Evolutionary conservation across 805 yeast species (phyloP), one percentile per base, ranked within the genome.

Genomic region (Saccharomycopsis selenospora): DNA sequence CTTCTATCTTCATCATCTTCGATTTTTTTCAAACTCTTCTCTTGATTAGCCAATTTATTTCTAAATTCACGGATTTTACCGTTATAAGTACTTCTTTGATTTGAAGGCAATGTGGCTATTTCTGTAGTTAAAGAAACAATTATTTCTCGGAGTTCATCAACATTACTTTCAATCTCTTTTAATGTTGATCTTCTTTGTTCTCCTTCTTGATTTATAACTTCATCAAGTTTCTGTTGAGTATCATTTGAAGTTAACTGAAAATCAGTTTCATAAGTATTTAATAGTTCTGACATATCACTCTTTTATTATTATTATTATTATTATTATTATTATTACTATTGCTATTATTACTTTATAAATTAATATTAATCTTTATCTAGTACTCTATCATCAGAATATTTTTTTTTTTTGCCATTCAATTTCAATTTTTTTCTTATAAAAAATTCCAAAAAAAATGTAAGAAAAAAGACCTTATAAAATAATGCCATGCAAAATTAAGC

Each of bases 111-210:
- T 58, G 82, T 82, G 61, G 83, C 89, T 2, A 90, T 83, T 62
- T 91, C 98, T 38, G 91, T 72, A 24, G 80, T 80, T 82, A 93
- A 82, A 56, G 91, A 95, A 56, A 90, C 96, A 40, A 88, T 65
- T 70, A 86, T 72, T 60, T 86, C 95, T 48, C 79, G 74, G 30
- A 84, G 82, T 59, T 87, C 95, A 57, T 87, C 95, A n/a, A 84
- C 70, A 17, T 82, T 75, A 41, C 72, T 69, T 59, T 85, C 89
- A 2, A 79, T 73, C 13, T 81, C 77, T 56, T 74, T 74, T 65
- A 82, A 68, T 14, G 80, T 70, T 8, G 66, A 70, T 36, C 73
- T 71, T 48, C 88, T 71, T 45, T 70, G 75, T 43, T 72, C 80
- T 71, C 77, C 76, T 25, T 68, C 65, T 6, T 71, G 67, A 3